Base-by-base conservation (phyloP, 225 moss, liverwort and hornwort genomes). In the Physcomitrellopsis africana region DNA sequence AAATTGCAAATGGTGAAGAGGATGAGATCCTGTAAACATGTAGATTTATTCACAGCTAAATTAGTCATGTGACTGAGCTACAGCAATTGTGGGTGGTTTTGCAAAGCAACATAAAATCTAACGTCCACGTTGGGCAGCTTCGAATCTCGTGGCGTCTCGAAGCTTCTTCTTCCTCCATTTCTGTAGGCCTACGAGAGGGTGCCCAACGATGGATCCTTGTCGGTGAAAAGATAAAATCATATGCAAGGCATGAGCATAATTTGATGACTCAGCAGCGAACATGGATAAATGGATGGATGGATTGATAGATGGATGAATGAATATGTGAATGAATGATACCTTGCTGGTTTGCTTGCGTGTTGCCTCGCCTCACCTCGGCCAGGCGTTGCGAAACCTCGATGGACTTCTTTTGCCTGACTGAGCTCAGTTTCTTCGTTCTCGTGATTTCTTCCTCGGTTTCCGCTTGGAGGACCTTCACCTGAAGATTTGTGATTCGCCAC, bases 161-260 rank as follows among this genome's bases (percentile, higher is more conserved):
- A 80, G 76, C 81, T 85, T 85, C 44, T 86, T 91, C 67, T 74
- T 91, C 56, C 82, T 91, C 93, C 93, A 93, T 22, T 81, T 85
- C 60, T 80, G 81, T 57, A 89, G 57, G 26, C 85, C 91, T 85
- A 79, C 65, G 3, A 54, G 20, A 48, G 42, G 32, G 13, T 49
- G 15, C 49, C 11, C 11, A 49, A 49, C 49, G 15, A 49, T 49
- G 11, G 7, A 49, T 19, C 24, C 22, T 3, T 53, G 45, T 26
- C 10, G 52, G 19, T 47, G 8, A 10, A 53, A 68, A 20, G 16
- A 49, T 18, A 10, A 48, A 45, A 6, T 1, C n/a, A 19, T 24
- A 0, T 23, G 16, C 12, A 24, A 5, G 16, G 63, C 29, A 58
- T 59, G 32, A 1, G 69, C 14, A 17, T 19, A 8, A 26, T 45